Evolutionary conservation across 768 basidiomycete species (phyloP), one percentile per base, ranked within the genome.

Genomic region (Scleroderma bovista): DNA sequence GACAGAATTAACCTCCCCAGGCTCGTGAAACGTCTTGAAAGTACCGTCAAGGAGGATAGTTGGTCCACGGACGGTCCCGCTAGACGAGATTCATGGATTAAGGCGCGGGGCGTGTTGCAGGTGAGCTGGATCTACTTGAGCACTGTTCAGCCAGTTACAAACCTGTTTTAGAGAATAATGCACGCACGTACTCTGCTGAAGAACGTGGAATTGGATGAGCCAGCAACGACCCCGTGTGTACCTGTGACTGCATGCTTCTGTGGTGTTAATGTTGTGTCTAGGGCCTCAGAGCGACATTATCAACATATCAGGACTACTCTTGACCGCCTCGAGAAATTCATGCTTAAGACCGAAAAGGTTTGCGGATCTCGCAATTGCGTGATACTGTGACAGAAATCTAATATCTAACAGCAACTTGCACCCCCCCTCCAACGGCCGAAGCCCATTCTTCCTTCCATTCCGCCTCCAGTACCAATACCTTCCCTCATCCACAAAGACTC

Each of bases 1-100:
- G 83, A 89, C 68, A 76, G 78, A 55, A 78, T 89, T 12, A 89
- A 89, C 64, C 70, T 89, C 9, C 66, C 68, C 10, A 75, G 84
- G 44, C 73, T 89, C 7, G 64, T 88, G 5, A 72, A 75, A 39
- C 64, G 80, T 48, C 74, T 90, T 0, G 84, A 88, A 50, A 79
- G 76, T 57, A 72, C 75, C 10, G 65, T 78, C 0, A 66, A 65
- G 19, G 61, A 66, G 12, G 64, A 60, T 54, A 50, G 72, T 46
- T 68, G 72, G 72, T 60, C 55, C 10, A 59, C 63, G 46, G 58
- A 60, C n/a, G 51, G 45, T 44, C 45, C 58, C 1, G 53, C 59
- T 7, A 59, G 50, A 43, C 61, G 60, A 33, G 59, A 65, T 45
- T 65, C 70, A 0, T 84, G 81, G 81, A 69, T 86, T 29, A 80